These are phyloP conservation scores for Phytophthora melonis DNA, from an alignment of 352 stramenopile genomes.

Conservation along the genomic window DNA sequence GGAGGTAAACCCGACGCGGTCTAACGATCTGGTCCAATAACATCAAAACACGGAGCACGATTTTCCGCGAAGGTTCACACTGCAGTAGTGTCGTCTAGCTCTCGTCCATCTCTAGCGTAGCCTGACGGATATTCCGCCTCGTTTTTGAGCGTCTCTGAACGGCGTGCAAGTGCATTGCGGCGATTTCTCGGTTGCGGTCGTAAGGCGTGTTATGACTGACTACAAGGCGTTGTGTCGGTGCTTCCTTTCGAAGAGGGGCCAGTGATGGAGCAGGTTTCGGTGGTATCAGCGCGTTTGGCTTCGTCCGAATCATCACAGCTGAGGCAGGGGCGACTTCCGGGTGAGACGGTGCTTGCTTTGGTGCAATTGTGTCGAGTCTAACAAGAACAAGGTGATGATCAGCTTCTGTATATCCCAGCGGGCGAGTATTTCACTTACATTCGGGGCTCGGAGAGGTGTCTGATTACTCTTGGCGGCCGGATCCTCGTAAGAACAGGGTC, in stretches of 20 bases:
- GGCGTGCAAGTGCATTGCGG: conserved; percentile 59
- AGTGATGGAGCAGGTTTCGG: conserved; percentile 17
- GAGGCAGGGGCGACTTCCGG: conserved; percentile 3
- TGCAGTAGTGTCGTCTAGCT: conserved; percentile 20
- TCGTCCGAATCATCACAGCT: conserved; percentile 8
- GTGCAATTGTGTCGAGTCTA: conserved; percentile 25
- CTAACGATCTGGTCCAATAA: conserved; percentile 15
- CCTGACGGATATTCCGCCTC: conserved; percentile 38
- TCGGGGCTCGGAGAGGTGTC: conserved; percentile 46
- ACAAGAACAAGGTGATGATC: conserved; percentile 3
- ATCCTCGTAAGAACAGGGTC: conserved; percentile 5
- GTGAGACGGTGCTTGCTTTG: conserved; percentile 12
- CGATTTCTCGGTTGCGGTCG: conserved; percentile 78
- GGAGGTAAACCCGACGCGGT: conserved; percentile 18
- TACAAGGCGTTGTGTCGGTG: conserved; percentile 18
- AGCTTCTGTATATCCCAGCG: not conserved
- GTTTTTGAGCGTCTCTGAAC: conserved; percentile 64
- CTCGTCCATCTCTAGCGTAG: conserved; percentile 46
- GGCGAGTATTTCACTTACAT: conserved; percentile 42
- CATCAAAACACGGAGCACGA: not conserved
- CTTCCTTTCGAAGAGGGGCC: conserved; percentile 25
- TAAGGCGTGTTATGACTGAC: conserved; percentile 34
- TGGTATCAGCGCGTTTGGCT: not conserved
- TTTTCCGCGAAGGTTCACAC: not conserved
- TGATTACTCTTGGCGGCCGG: conserved; percentile 31